Evolutionary conservation across 2,329 filamentous ascomycete genomes (phyloP).

Genomic region (Periconia sp.): DNA sequence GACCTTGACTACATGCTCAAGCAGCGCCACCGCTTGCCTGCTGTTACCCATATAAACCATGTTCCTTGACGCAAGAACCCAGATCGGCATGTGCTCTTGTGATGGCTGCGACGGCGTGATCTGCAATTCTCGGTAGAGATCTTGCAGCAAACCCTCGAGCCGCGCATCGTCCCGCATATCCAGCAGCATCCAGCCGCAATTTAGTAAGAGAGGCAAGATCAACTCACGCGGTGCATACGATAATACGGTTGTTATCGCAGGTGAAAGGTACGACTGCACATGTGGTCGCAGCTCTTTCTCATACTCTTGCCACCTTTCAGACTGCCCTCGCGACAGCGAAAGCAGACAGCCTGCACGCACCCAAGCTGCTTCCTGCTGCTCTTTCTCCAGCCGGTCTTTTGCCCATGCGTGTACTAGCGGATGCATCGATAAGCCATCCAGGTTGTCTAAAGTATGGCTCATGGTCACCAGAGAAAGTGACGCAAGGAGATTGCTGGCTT

Average conservation of each 20-base stretch:
- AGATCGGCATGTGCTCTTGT: constrained; percentile 8
- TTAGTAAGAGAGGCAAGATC: constrained; percentile 12
- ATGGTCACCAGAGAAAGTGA: constrained; percentile 35
- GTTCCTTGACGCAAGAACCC: constrained; percentile 12
- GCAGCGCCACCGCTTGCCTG: no score
- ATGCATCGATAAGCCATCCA: constrained; percentile 39
- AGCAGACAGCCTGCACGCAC: constrained; percentile 22
- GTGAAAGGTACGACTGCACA: constrained; percentile 17
- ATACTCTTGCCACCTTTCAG: constrained; percentile 9
- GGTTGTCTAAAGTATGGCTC: constrained; percentile 2
- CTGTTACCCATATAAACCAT: background rate
- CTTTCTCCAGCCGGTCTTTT: constrained; percentile 29
- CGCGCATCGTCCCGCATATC: constrained; percentile 9
- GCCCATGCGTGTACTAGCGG: constrained; percentile 46
- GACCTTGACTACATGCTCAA: no score
- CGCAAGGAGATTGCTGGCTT: constrained; percentile 33
- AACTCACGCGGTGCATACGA: constrained; percentile 4
- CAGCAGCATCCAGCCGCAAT: constrained; percentile 16
- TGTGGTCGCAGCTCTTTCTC: constrained; percentile 15
- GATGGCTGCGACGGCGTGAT: constrained; percentile 11
- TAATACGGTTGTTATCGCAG: constrained; percentile 2
- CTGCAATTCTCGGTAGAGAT: constrained; percentile 8
- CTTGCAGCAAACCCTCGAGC: constrained; percentile 8
- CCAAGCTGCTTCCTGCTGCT: constrained; percentile 26
- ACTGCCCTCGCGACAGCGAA: constrained; percentile 7